These are phyloP conservation scores for Mortierella polycephala DNA, from an alignment of 371 early-diverging fungal species.

Conservation along the genomic window DNA sequence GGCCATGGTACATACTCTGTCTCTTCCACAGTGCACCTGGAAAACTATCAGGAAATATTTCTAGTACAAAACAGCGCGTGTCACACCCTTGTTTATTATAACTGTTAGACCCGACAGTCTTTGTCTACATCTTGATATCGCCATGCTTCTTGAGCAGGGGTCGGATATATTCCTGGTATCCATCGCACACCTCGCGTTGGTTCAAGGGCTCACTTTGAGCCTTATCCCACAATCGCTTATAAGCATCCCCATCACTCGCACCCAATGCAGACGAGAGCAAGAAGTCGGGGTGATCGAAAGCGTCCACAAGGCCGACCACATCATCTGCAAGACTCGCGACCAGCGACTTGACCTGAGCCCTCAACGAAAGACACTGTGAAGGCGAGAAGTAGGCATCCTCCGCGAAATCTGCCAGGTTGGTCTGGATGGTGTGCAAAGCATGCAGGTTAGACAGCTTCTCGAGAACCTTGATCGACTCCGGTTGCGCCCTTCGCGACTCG, in stretches of 20 bases:
- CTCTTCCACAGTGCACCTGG: no score
- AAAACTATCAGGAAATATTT: no score
- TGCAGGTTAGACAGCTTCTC: constrained; percentile 63
- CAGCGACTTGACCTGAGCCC: constrained; percentile 58
- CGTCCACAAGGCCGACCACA: constrained; percentile 79
- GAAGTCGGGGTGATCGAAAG: constrained; percentile 81
- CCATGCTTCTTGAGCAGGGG: constrained; percentile 59
- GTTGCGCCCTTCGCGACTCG: constrained; percentile 39
- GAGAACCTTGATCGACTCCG: constrained; percentile 56
- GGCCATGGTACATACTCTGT: no score
- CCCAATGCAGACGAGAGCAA: constrained; percentile 80
- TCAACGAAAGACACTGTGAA: constrained; percentile 63
- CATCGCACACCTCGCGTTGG: constrained; percentile 63
- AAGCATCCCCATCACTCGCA: constrained; percentile 79
- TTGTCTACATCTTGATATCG: constrained; percentile 44
- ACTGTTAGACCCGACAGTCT: no score
- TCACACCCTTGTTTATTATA: background rate
- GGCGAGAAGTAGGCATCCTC: constrained; percentile 60
- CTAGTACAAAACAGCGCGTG: background rate
- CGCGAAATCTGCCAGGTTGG: constrained; percentile 73
- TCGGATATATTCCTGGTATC: constrained; percentile 68
- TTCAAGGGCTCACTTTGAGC: constrained; percentile 78
- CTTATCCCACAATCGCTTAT: constrained; percentile 66
- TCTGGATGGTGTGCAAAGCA: constrained; percentile 72
- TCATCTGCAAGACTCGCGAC: constrained; percentile 74